Base-by-base conservation (phyloP, 208 protist species). In the Wallacemonas collosoma region DNA sequence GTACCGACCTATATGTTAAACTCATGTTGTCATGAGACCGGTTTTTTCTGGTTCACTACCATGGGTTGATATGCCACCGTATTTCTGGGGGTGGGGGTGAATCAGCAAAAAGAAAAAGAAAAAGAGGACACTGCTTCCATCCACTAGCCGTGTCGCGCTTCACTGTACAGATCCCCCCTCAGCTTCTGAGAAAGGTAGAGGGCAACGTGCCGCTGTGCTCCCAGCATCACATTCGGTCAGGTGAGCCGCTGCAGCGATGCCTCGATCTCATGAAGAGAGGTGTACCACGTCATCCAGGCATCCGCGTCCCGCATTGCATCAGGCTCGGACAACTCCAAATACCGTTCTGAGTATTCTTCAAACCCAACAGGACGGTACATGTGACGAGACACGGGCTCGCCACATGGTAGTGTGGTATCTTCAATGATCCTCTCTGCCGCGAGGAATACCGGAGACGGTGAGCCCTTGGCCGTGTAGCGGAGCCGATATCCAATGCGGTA, bases 261-360 rank as follows among this genome's bases (percentile, higher is more conserved):
- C 41, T 65, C 60, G 14, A 65, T 51, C 8, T 51, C 43, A 53
- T 65, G 60, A 6, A 65, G 60, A 65, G 60, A 65, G n/a, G 60
- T 50, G 53, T 94, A 94, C 93, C 93, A 97, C 14, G 36, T 43
- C 85, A 95, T 89, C 90, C 93, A 97, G 48, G 76, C 81, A 57
- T 86, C 86, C 0, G 87, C 51, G 1, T 84, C 63, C n/a, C 74
- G 69, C 72, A 76, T 65, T 14, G 86, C 81, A 48, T 93, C 76
- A 2, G 93, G 93, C 73, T 97, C 90, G 12, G 67, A 43, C 7
- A 97, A 79, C 72, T 83, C 78, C 38, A 95, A 85, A 36, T 90
- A 76, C 2, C 93, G 84, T 69, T 97, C 90, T 0, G 82, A 85
- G 68, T 93, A 94, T 35, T 86, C 80, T 54, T 97, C 90, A 70